Evolutionary conservation across 1,284 basidiomycete species (phyloP).

Genomic region (Mycena citricolor): DNA sequence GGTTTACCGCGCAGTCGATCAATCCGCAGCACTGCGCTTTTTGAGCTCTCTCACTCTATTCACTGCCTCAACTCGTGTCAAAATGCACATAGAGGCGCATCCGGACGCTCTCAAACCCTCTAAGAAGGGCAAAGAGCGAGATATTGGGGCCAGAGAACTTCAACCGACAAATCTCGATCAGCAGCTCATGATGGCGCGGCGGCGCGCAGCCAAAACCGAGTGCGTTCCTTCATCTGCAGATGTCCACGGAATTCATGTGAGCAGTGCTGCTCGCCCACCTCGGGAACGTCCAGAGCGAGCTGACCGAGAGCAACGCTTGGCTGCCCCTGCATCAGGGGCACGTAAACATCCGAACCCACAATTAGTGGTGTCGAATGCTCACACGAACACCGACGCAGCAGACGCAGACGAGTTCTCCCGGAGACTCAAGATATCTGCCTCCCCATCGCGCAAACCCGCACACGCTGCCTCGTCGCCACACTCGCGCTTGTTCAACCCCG

Average conservation of each 20-base stretch:
- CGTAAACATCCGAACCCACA: slow-evolving; percentile 29
- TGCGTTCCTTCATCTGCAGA: slow-evolving; percentile 33
- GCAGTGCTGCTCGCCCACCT: slow-evolving; percentile 46
- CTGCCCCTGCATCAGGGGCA: slow-evolving; percentile 20
- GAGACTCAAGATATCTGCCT: slow-evolving; percentile 61
- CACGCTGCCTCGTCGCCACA: slow-evolving; percentile 30
- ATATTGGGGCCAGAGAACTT: slow-evolving; percentile 30
- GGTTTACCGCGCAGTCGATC: slow-evolving; percentile 2
- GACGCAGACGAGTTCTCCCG: slow-evolving; percentile 72
- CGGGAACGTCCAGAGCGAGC: slow-evolving; percentile 46
- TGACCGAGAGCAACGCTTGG: slow-evolving; percentile 16
- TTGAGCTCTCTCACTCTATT: slow-evolving; percentile 3
- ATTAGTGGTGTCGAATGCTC: slow-evolving; percentile 35
- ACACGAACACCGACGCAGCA: slow-evolving; percentile 37
- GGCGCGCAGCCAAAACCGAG: slow-evolving; percentile 47
- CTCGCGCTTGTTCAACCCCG: slow-evolving; percentile 67
- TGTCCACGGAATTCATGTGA: slow-evolving; percentile 5
- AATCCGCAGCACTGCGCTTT: slow-evolving; percentile 3
- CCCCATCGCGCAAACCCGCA: slow-evolving; percentile 41
- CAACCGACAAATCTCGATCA: slow-evolving; percentile 68
- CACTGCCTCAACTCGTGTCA: slow-evolving; percentile 10
- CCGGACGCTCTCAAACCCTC: slow-evolving; percentile 25
- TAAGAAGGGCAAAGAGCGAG: slow-evolving; percentile 38
- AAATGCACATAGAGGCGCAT: slow-evolving; percentile 25
- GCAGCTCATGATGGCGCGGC: slow-evolving; percentile 64